Evolutionary conservation across 768 basidiomycete genomes (phyloP), one percentile per base, ranked within the genome.

Genomic region (Lactarius pseudohatsudake): DNA sequence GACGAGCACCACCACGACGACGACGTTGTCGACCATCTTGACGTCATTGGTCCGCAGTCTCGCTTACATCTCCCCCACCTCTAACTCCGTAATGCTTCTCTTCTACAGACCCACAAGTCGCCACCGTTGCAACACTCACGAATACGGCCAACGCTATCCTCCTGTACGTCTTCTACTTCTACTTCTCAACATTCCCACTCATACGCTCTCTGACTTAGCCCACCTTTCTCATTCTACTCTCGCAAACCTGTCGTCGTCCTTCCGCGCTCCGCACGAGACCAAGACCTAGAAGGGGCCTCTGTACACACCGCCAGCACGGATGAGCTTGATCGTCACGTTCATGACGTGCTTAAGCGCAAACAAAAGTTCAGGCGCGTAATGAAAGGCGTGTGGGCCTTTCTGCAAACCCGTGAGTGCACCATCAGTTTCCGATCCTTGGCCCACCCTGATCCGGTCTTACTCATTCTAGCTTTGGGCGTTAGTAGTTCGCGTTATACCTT

Each of bases 71-170:
- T 41, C 66, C 13, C 45, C 38, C 38, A 54, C 59, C 40, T 68
- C 28, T 26, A 50, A 62, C 32, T 34, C 32, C 59, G 53, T 45
- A 59, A 34, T 13, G 28, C 20, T 34, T n/a, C 13, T 32, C 36
- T 59, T 67, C 61, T 59, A 57, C 73, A 88, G 92, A 94, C 73
- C 85, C 88, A 2, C 84, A 90, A 71, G 85, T 94, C 50, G 83
- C 88, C 18, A 88, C 88, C 3, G 85, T 93, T 4, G 86, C 90
- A 7, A 87, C 81, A 50, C 79, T 94, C 22, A 88, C 90, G 50
- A 92, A 94, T 73, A 85, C 90, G 28, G 89, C 90, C 1, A 93
- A 94, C 70, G 80, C 89, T 5, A 88, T 94, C 67, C 72, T 93
- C 43, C 84, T 93, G 88, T 87, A 65, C 58, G 78, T 65, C 9